These are phyloP conservation scores for Hericium rajendrae DNA, from an alignment of 768 basidiomycete species.

Conservation along the genomic window DNA sequence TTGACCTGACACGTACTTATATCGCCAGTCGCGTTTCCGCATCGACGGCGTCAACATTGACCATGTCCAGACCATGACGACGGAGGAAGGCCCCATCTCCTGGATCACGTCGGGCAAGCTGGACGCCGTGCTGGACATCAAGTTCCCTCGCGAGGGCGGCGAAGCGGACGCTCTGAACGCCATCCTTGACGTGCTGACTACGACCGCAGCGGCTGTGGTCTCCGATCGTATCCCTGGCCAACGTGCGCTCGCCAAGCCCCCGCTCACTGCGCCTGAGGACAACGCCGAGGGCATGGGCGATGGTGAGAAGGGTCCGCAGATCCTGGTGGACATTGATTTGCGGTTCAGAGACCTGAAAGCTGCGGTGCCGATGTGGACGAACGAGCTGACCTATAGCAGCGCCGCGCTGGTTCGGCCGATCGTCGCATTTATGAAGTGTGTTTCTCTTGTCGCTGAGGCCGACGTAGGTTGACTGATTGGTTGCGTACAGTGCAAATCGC, in stretches of 20 bases:
- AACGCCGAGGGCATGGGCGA: conserved; percentile 23
- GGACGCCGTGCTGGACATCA: conserved; percentile 95
- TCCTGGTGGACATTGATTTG: conserved; percentile 86
- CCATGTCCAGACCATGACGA: conserved; percentile 80
- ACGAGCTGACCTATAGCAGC: conserved; percentile 84
- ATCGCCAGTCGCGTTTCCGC: conserved; percentile 74
- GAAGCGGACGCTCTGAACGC: conserved; percentile 69
- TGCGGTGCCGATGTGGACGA: conserved; percentile 84
- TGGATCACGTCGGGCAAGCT: conserved; percentile 98
- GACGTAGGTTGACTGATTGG: conserved; percentile 7
- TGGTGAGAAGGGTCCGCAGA: conserved; percentile 33
- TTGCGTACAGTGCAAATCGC: conserved; percentile 65
- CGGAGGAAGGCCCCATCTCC: conserved; percentile 80
- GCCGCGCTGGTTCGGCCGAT: conserved; percentile 91
- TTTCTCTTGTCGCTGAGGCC: conserved; percentile 5
- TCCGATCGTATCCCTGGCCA: conserved; percentile 77
- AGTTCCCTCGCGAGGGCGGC: conserved; percentile 82
- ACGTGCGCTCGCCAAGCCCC: conserved; percentile 76
- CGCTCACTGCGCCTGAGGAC: conserved; percentile 61
- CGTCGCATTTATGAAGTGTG: conserved; percentile 97
- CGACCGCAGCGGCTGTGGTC: conserved; percentile 39
- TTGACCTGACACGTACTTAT: not conserved
- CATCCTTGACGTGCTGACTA: conserved; percentile 82
- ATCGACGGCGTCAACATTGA: conserved; percentile 97
- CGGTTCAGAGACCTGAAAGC: conserved; percentile 94